phyloP scores from a whole-genome alignment of 1,139 yeast species.

The Lodderomyces theae region DNA sequence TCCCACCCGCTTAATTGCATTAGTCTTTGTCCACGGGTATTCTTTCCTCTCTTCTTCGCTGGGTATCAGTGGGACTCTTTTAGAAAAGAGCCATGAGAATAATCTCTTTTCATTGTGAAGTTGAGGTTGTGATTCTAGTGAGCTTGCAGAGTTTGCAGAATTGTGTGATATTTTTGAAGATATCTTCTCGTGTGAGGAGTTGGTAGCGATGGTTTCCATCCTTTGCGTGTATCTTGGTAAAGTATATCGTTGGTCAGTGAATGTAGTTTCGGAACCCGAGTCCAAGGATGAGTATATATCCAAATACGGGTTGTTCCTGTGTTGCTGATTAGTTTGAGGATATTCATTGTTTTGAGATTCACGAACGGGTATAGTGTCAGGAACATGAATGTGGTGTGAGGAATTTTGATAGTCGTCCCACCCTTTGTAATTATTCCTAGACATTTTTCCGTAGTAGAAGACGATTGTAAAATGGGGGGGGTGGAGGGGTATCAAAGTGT shows the following conservation, averaged over 20 bases:
- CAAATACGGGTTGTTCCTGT: background rate
- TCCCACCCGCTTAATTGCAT: slow-evolving; percentile 25
- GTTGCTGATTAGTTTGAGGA: background rate
- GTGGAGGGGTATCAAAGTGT: background rate
- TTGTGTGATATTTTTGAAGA: background rate
- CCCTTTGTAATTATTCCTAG: background rate
- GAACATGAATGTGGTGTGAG: background rate
- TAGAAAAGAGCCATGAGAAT: slow-evolving; percentile 35
- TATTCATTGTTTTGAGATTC: background rate
- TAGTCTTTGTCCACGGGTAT: slow-evolving; percentile 37
- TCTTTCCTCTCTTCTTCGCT: slow-evolving; percentile 34
- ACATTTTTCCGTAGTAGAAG: no score
- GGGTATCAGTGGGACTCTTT: slow-evolving; percentile 34
- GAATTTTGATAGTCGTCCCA: background rate
- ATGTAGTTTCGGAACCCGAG: background rate
- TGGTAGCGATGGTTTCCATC: slow-evolving; percentile 1
- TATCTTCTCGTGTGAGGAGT: background rate
- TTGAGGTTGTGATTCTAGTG: slow-evolving; percentile 12
- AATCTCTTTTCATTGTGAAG: slow-evolving; percentile 29
- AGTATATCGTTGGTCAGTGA: background rate
- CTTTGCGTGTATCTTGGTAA: background rate
- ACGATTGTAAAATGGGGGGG: no score
- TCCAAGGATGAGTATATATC: background rate
- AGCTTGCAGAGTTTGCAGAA: background rate
- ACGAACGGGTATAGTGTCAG: background rate